phyloP scores from a whole-genome alignment of 164 flowering plant species.

The Dillenia suffruticosa region DNA sequence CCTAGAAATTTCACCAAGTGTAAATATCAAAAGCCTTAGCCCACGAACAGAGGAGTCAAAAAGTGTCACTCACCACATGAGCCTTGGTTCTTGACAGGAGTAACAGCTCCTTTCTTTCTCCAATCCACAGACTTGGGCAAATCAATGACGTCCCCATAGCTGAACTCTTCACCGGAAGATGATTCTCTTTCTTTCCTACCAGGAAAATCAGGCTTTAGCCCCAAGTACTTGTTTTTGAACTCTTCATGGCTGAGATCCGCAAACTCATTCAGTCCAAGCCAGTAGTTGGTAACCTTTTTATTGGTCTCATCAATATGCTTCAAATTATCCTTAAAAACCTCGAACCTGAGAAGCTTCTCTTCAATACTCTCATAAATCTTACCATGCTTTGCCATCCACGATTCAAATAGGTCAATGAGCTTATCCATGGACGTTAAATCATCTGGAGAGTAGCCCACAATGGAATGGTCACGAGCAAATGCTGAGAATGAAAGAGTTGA shows the following conservation, averaged over 20 bases:
- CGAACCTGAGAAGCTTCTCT: slow-evolving; percentile 66
- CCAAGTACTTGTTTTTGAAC: slow-evolving; percentile 59
- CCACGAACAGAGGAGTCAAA: too few relatives aligned
- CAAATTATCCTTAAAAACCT: slow-evolving; percentile 74
- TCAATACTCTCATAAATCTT: slow-evolving; percentile 51
- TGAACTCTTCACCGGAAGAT: slow-evolving; percentile 21
- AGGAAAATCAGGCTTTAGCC: slow-evolving; percentile 34
- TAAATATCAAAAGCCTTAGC: too few relatives aligned
- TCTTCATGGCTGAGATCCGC: slow-evolving; percentile 78
- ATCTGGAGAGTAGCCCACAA: slow-evolving; percentile 60
- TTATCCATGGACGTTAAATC: slow-evolving; percentile 47
- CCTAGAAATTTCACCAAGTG: slow-evolving; percentile 30
- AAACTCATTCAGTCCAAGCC: slow-evolving; percentile 81
- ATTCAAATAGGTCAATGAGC: slow-evolving; percentile 61
- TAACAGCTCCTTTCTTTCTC: slow-evolving; percentile 88
- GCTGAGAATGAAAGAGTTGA: background rate
- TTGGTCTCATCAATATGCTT: slow-evolving; percentile 68
- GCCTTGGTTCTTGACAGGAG: slow-evolving; percentile 77
- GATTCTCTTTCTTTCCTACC: slow-evolving; percentile 13
- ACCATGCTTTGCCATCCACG: slow-evolving; percentile 62
- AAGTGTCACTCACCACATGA: slow-evolving; percentile 49
- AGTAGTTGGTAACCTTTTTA: slow-evolving; percentile 48
- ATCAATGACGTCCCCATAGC: slow-evolving; percentile 34
- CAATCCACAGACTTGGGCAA: slow-evolving; percentile 82
- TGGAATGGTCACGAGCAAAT: slow-evolving; percentile 46